Evolutionary conservation across 208 protist species (phyloP), one percentile per base, ranked within the genome.

Genomic region (Angomonas desouzai): DNA sequence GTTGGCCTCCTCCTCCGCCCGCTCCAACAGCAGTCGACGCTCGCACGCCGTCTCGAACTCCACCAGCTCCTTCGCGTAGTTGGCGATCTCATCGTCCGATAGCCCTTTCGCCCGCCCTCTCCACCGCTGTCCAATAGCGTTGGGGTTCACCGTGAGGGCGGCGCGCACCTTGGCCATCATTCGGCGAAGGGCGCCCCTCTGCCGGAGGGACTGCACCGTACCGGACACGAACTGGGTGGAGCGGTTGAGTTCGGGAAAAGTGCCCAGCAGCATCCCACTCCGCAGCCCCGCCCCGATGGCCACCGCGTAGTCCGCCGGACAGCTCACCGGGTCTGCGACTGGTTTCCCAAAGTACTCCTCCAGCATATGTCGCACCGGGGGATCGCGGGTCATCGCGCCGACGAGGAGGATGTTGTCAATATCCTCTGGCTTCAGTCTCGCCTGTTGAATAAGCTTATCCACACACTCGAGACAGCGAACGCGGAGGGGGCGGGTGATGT

Each of bases 381-480:
- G 91, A 70, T 92, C 88, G 48, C 89, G 79, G 1, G 91, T 97
- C 89, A 95, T 95, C 49, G 87, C 91, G 32, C 91, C 91, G 32
- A 95, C 91, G 4, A 97, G 80, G 20, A 97, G 69, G 32, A 97
- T 76, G 66, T 82, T 82, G 60, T 93, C 85, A 59, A 95, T 91
- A 55, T 93, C 88, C 16, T 67, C 69, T 3, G 75, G 75, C 1
- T 70, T 59, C 32, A 88, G 64, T 32, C 76, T 61, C 4, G 81
- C 79, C 69, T 94, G 81, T 29, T 77, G 63, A 62, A 97, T 87
- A 9, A 94, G 72, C 22, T 82, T 81, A 40, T 85, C 75, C 20
- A 94, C 66, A 64, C 84, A 93, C 64, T 91, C 75, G 47, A 93
- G 61, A 55, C 87, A 93, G 27, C 85, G 85, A 25, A 85, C 80